Percentiles rank a stretch among this genome's conserved stretches.
Evolutionary conservation across 139 green algal species (phyloP).

Genomic region (Chlorella ohadii): DNA sequence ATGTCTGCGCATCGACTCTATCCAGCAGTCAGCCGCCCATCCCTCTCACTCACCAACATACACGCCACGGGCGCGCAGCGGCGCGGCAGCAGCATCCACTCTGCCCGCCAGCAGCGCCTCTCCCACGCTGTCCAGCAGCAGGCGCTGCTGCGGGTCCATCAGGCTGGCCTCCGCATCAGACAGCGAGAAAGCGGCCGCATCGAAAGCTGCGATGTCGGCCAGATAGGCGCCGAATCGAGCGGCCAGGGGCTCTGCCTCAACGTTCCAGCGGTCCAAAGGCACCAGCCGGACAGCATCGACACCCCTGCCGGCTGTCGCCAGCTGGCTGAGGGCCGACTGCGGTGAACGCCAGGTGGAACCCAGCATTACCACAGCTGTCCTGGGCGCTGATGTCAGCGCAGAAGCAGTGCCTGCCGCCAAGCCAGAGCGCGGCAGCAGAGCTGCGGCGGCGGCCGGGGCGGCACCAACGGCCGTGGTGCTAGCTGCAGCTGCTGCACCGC

Average conservation of each 20-base stretch:
- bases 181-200: constrained; percentile 73
- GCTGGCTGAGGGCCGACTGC: not conserved
- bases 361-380: constrained; percentile 28
- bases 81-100: not conserved
- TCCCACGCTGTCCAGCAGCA: constrained; percentile 49
- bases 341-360: constrained; percentile 14
- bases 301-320: not conserved
- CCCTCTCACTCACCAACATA: constrained; percentile 67
- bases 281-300: constrained; percentile 59
- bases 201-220: constrained; percentile 66
- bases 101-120: constrained; percentile 25
- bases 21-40: too few species aligned
- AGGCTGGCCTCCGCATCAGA: constrained; percentile 61
- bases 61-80: constrained; percentile 49
- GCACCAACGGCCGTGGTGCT: not conserved
- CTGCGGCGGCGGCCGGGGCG: too few species aligned
- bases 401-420: not conserved
- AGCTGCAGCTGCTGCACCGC: not conserved
- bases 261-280: constrained; percentile 61
- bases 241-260: constrained; percentile 50
- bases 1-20: too few species aligned
- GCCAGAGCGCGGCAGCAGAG: not conserved
- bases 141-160: constrained; percentile 78
- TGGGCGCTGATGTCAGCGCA: too few species aligned
- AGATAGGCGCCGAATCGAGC: constrained; percentile 68